phyloP scores from a whole-genome alignment of 2,329 filamentous ascomycete species.

The Cordyceps farinosa region DNA sequence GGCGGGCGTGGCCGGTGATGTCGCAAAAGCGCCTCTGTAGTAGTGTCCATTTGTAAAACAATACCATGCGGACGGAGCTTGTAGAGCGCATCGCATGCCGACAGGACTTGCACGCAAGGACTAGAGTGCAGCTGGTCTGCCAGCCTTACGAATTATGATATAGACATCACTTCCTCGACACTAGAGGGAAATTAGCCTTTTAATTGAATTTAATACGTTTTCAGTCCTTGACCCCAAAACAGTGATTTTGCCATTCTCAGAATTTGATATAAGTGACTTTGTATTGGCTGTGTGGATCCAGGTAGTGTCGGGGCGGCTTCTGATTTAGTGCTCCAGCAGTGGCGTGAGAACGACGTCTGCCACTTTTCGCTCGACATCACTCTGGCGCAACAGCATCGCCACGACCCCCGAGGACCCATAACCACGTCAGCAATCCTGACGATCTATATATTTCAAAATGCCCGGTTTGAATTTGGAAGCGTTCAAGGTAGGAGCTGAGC shows the following conservation, averaged over 20 bases:
- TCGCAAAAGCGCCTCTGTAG: neutral
- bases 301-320: neutral
- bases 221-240: neutral
- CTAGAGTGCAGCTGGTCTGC: neutral
- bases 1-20: slow-evolving; percentile 5
- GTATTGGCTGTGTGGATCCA: slow-evolving; percentile 1
- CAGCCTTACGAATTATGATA: slow-evolving; percentile 9
- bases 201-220: neutral
- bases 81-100: neutral
- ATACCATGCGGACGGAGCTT: neutral
- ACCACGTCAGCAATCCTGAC: neutral
- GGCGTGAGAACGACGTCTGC: neutral
- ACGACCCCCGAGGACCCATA: neutral
- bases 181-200: neutral
- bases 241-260: neutral
- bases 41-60: neutral
- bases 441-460: slow-evolving; percentile 44
- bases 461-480: slow-evolving; percentile 88
- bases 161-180: neutral
- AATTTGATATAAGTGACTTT: neutral
- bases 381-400: neutral
- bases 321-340: neutral
- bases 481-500: slow-evolving; percentile 67
- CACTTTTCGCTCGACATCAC: slow-evolving; percentile 3
- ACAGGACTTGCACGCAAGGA: neutral